Evolutionary conservation across 805 yeast genomes (phyloP).

Genomic region (Cyberlindnera misumaiensis): DNA sequence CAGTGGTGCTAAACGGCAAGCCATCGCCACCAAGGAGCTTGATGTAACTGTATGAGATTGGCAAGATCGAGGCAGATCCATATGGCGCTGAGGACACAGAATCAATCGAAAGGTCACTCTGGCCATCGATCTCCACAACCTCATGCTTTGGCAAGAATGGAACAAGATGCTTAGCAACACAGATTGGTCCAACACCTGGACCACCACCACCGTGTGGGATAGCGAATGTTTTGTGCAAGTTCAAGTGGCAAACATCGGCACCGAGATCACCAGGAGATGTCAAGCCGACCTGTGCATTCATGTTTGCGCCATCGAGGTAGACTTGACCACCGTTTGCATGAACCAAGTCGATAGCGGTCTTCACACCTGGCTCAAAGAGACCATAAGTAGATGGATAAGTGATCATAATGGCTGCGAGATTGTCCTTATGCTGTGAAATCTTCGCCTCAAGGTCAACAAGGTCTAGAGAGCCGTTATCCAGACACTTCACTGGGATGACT

Average conservation of each 20-base stretch:
- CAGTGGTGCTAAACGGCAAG: slow-evolving; percentile 76
- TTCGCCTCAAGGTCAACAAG: slow-evolving; percentile 65
- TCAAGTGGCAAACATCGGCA: slow-evolving; percentile 96
- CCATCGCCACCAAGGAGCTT: slow-evolving; percentile 87
- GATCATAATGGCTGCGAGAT: slow-evolving; percentile 88
- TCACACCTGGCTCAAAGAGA: slow-evolving; percentile 87
- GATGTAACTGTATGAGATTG: slow-evolving; percentile 92
- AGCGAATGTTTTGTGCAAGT: slow-evolving; percentile 94
- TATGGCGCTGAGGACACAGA: slow-evolving; percentile 92
- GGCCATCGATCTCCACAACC: slow-evolving; percentile 40
- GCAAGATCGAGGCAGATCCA: slow-evolving; percentile 90
- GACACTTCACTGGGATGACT: slow-evolving; percentile 88
- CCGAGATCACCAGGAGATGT: slow-evolving; percentile 97
- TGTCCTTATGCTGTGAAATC: slow-evolving; percentile 59
- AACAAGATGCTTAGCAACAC: slow-evolving; percentile 76
- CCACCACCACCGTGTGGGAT: slow-evolving; percentile 99
- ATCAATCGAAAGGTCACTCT: slow-evolving; percentile 44
- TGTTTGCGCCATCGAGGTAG: slow-evolving; percentile 96
- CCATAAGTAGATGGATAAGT: slow-evolving; percentile 98
- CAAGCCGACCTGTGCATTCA: slow-evolving; percentile 98
- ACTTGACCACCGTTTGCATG: slow-evolving; percentile 92
- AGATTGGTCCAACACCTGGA: slow-evolving; percentile 97
- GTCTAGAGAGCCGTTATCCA: slow-evolving; percentile 80
- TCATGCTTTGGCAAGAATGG: slow-evolving; percentile 81
- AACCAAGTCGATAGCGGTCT: slow-evolving; percentile 75